Percentiles rank a stretch among this genome's conserved stretches.
Evolutionary conservation across 2,329 filamentous ascomycete species (phyloP).

Genomic region (Sarocladium oryzae): DNA sequence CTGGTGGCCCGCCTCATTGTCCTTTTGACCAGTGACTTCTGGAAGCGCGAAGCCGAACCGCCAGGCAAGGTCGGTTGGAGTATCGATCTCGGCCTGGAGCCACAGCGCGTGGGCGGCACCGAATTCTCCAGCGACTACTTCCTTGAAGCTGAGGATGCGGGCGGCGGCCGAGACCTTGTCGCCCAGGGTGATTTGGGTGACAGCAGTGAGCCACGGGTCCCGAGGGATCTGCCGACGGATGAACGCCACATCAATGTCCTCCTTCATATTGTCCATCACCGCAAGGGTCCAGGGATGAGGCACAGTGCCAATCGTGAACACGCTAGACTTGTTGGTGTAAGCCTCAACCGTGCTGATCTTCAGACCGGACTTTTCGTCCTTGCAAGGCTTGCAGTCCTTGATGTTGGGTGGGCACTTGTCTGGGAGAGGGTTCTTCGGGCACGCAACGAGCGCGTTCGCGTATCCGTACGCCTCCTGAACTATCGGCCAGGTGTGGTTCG

Average conservation of each 20-base stretch:
- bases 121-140: constrained; percentile 66
- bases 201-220: constrained; percentile 69
- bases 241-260: constrained; percentile 55
- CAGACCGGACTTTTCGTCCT: constrained; percentile 53
- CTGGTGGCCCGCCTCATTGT: constrained; percentile 42
- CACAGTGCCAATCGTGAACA: constrained; percentile 80
- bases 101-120: constrained; percentile 64
- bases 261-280: constrained; percentile 56
- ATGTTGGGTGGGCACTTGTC: constrained; percentile 79
- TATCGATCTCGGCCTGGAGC: constrained; percentile 63
- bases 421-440: constrained; percentile 65
- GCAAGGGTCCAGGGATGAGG: constrained; percentile 86
- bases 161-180: constrained; percentile 44
- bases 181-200: constrained; percentile 65
- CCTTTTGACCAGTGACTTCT: constrained; percentile 25
- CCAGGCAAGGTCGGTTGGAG: constrained; percentile 76
- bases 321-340: constrained; percentile 64
- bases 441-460: constrained; percentile 68
- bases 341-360: constrained; percentile 58
- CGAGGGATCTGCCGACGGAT: constrained; percentile 63
- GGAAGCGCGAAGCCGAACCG: constrained; percentile 81
- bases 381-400: constrained; percentile 66
- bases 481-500: constrained; percentile 67
- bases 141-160: constrained; percentile 71
- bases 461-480: constrained; percentile 65